Evolutionary conservation across 2,329 filamentous ascomycete species (phyloP).

Genomic region (Gnomoniopsis sp.): DNA sequence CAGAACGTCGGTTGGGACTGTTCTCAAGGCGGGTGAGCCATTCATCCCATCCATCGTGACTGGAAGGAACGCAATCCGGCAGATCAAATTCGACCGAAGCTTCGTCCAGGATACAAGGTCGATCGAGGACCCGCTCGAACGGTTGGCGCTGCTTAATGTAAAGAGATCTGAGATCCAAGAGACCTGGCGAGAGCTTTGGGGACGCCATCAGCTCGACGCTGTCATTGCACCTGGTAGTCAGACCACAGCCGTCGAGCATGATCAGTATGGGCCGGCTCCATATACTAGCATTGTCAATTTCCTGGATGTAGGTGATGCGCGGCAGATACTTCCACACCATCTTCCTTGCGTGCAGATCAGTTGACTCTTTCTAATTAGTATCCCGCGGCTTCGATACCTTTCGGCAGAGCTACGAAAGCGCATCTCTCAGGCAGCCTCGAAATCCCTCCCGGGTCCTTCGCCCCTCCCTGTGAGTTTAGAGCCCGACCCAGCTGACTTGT

Average conservation of each 20-base stretch:
- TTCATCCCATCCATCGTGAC: constrained; percentile 9
- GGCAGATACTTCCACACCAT: neutral
- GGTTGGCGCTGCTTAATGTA: constrained; percentile 9
- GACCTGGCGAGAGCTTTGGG: constrained; percentile 17
- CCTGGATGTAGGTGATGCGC: constrained; percentile 13
- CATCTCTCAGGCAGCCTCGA: constrained; percentile 1
- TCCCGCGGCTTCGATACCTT: constrained; percentile 13
- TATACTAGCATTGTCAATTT: constrained; percentile 18
- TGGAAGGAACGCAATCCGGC: neutral
- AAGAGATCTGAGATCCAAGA: constrained; percentile 14
- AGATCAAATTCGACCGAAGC: constrained; percentile 3
- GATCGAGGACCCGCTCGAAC: constrained; percentile 7
- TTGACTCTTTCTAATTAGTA: constrained; percentile 2
- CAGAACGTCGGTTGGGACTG: constrained; percentile 4
- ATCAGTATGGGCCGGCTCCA: constrained; percentile 15
- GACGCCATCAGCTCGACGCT: constrained; percentile 12
- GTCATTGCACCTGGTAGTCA: constrained; percentile 16
- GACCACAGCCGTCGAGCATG: constrained; percentile 19
- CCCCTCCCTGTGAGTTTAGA: constrained; percentile 12
- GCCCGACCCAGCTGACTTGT: neutral
- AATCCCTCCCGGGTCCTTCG: constrained; percentile 2
- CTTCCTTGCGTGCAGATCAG: neutral
- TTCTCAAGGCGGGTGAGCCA: constrained; percentile 12
- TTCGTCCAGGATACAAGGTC: neutral
- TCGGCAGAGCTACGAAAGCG: neutral